Evolutionary conservation across 2,329 filamentous ascomycete genomes (phyloP), one percentile per base, ranked within the genome.

Genomic region (Aspergillus sp.): DNA sequence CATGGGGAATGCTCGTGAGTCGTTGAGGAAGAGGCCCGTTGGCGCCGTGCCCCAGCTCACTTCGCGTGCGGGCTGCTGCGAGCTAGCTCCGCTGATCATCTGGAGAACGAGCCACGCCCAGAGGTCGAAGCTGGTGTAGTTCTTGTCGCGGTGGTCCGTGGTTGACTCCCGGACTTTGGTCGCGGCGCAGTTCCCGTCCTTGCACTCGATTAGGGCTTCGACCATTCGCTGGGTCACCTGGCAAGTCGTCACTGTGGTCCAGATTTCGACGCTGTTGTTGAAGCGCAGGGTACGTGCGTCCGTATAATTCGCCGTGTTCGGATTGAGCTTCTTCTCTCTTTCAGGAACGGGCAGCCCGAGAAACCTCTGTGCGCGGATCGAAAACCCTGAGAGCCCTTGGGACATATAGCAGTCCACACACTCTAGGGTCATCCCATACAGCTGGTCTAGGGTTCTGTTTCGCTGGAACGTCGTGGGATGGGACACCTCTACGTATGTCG

Each of bases 81-180:
- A 23, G 17, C 54, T 57, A 15, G 50, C n/a, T 4, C 6, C 15
- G 8, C 41, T 31, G 7, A 61, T 54, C 54, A 61, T 54, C 2
- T 54, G 28, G 6, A 61, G 43, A 3, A 54, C 49, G 2, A 25
- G 43, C 50, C 41, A 57, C 3, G 25, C 59, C 59, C 59, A 61
- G 22, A 54, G 54, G 50, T 61, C 59, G 2, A 61, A 15, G 7
- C 23, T 25, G 3, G 59, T 61, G 31, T 6, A 57, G 17, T 61
- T 54, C n/a, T 50, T 38, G 7, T 22, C 11, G 13, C 59, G 59
- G 23, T 50, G 54, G 7, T 61, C 59, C 2, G 54, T 61, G 3
- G n/a, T 54, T 7, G 59, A 61, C 5, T 30, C 30, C 5, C 59
- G 59, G 8, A 61, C 17, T n/a, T 57, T 54, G 6, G 59, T 61